Evolutionary conservation across 345 rosid species (phyloP).

Genomic region (Gossypioides kirkii): DNA sequence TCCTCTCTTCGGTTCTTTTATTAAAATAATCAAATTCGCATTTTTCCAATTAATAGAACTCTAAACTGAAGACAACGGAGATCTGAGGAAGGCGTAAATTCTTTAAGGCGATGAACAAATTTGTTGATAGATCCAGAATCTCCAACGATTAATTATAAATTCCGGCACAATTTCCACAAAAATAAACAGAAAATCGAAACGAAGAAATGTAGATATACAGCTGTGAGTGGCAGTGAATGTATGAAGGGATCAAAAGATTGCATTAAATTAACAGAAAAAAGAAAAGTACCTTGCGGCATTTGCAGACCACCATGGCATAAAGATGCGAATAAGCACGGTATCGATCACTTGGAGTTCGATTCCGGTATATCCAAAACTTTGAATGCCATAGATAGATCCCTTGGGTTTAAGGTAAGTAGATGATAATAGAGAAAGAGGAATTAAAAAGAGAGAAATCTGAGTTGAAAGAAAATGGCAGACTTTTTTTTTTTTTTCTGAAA

Average conservation of each 20-base stretch:
- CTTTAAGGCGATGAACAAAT: not conserved
- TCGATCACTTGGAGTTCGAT: conserved; percentile 16
- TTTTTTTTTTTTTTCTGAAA: not conserved
- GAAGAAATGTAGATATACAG: not conserved
- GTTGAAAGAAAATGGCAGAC: not conserved
- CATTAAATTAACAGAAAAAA: not conserved
- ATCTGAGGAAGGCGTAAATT: not conserved
- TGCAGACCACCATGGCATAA: conserved; percentile 81
- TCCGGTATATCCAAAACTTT: not conserved
- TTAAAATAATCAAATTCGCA: not conserved
- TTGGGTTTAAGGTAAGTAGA: conserved; percentile 20
- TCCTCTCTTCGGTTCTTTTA: not conserved
- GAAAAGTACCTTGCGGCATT: conserved; percentile 72
- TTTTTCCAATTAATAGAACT: not conserved
- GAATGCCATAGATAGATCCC: not conserved
- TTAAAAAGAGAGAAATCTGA: not conserved
- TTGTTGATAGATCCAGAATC: conserved; percentile 22
- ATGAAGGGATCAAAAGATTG: not conserved
- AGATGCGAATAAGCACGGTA: conserved; percentile 16
- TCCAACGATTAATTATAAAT: conserved; percentile 2
- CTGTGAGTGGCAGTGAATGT: not conserved
- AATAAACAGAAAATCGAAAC: not conserved
- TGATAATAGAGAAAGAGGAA: too few relatives aligned
- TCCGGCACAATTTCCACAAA: not conserved
- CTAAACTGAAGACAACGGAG: not conserved